Base-by-base conservation (phyloP, 2,329 filamentous ascomycete species). In the Celoporthe dispersa region DNA sequence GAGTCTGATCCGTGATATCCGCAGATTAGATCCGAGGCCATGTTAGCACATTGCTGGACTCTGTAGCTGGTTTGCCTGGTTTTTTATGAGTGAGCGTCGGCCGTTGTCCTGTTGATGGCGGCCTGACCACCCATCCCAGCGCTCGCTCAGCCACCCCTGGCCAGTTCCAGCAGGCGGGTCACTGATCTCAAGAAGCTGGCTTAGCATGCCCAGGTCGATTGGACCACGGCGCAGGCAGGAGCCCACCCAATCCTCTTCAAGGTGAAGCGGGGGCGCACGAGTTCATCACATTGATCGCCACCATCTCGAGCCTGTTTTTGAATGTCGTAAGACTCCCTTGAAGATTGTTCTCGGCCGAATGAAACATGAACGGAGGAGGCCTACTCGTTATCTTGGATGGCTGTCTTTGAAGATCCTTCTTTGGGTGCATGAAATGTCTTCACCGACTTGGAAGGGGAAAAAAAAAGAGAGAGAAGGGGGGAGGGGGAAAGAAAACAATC, bases 21-120 rank as follows among this genome's bases (percentile, higher is more conserved):
- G 63, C 63, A 48, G 63, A 64, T 64, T 39, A 64, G 63, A 64
- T 53, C 63, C 51, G 41, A 57, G 44, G 35, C n/a, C 35, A 14
- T 62, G 37, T 14, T 51, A 5, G 65, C 6, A n/a, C 41, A 44
- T 31, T 44, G 39, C 11, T n/a, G n/a, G n/a, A n/a, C n/a, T n/a
- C n/a, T n/a, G n/a, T n/a, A n/a, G n/a, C n/a, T n/a, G n/a, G n/a
- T n/a, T n/a, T n/a, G n/a, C n/a, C n/a, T n/a, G n/a, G n/a, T n/a
- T n/a, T n/a, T n/a, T n/a, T n/a, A n/a, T n/a, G n/a, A n/a, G 22
- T 25, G 55, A 16, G 55, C 31, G 19, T 59, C 25, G 12, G 28
- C 16, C 33, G 57, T 16, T 31, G 59, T 22, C 33, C 59, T 37
- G 35, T 3, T 28, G 22, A 61, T 6, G 25, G 12, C 6, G 16